phyloP scores from a whole-genome alignment of 305 asterid species.

The Solanum hybrid region DNA sequence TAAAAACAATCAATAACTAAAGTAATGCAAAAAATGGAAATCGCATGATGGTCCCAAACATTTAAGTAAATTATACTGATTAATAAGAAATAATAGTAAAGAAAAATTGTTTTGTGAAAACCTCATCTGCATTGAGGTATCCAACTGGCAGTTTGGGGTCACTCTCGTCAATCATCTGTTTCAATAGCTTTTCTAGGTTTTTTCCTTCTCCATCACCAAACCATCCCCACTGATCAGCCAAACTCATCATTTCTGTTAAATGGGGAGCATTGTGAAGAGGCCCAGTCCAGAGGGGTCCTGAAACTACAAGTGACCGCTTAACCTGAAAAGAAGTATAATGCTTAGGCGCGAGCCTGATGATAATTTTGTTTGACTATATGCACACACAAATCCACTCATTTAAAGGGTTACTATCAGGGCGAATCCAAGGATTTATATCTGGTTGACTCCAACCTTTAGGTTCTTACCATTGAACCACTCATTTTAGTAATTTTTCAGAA shows the following conservation, averaged over 20 bases:
- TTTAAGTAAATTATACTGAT: background rate
- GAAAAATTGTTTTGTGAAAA: constrained; percentile 10
- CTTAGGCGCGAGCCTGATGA: constrained; percentile 4
- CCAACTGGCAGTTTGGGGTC: constrained; percentile 78
- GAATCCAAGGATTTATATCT: background rate
- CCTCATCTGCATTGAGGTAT: constrained; percentile 73
- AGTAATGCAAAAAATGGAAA: background rate
- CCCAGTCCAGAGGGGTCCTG: constrained; percentile 96
- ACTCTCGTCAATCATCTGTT: constrained; percentile 69
- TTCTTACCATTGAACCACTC: background rate
- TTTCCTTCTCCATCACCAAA: constrained; percentile 43
- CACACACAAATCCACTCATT: background rate
- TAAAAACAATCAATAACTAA: background rate
- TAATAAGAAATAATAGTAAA: background rate
- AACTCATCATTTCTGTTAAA: constrained; percentile 49
- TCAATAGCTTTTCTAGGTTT: constrained; percentile 46
- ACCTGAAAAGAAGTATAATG: constrained; percentile 35
- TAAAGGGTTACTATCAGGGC: background rate
- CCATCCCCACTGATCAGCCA: constrained; percentile 89
- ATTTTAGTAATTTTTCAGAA: background rate
- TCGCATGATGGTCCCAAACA: background rate
- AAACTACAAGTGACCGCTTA: constrained; percentile 58
- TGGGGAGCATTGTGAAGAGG: constrained; percentile 64
- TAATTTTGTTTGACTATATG: background rate
- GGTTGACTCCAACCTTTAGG: background rate